Evolutionary conservation across 345 rosid species (phyloP).

Genomic region (Eucalyptus tenuipes): DNA sequence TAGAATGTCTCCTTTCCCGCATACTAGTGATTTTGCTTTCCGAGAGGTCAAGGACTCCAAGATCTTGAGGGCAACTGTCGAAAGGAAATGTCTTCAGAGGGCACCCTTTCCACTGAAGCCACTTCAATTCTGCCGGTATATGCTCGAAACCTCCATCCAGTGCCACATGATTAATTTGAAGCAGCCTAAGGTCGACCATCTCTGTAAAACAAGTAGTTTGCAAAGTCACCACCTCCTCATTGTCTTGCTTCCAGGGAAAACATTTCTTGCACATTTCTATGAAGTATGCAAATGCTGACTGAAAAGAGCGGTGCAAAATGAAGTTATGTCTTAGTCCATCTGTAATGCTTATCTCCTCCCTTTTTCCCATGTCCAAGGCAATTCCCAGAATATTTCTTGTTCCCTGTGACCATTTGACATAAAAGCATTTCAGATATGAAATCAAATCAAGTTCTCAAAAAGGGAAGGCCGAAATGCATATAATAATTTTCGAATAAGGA

Average conservation of each 20-base stretch:
- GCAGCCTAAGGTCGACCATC: constrained; percentile 49
- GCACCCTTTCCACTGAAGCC: constrained; percentile 69
- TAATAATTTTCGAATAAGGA: background rate
- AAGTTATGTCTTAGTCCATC: background rate
- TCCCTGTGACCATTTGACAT: constrained; percentile 14
- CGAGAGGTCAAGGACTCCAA: constrained; percentile 75
- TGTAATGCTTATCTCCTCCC: background rate
- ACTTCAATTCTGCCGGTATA: constrained; percentile 40
- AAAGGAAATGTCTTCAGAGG: constrained; percentile 30
- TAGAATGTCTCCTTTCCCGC: background rate
- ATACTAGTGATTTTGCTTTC: constrained; percentile 28
- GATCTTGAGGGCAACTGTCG: constrained; percentile 14
- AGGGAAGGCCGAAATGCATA: background rate
- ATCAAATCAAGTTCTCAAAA: background rate
- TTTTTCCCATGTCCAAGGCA: constrained; percentile 14
- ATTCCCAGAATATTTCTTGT: constrained; percentile 29
- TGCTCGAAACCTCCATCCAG: constrained; percentile 34
- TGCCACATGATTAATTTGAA: constrained; percentile 40
- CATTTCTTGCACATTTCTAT: background rate
- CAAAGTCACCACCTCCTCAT: constrained; percentile 6
- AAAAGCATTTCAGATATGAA: background rate
- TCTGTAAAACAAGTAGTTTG: constrained; percentile 16
- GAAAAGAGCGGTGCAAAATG: background rate
- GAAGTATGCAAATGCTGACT: background rate
- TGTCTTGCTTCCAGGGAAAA: background rate